Evolutionary conservation across 305 asterid genomes (phyloP).

Genomic region (Fraxinus nigra): DNA sequence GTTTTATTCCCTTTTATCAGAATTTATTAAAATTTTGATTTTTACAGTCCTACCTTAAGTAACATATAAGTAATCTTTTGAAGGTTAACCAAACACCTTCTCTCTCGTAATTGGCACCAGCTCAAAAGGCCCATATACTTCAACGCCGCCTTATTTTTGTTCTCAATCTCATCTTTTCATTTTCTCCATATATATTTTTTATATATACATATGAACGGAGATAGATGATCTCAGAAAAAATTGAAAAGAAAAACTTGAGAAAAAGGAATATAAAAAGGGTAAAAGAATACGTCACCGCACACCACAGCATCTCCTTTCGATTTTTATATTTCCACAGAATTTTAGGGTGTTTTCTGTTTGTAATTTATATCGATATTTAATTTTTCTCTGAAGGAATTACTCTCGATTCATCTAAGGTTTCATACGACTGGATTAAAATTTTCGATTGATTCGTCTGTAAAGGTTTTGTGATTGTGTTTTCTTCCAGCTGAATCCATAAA

Average conservation of each 20-base stretch:
- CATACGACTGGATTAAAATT: not conserved
- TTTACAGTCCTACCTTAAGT: no score
- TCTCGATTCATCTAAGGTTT: not conserved
- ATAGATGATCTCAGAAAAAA: not conserved
- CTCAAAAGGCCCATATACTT: not conserved
- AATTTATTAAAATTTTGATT: no score
- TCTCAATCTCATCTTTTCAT: not conserved
- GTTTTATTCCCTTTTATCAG: no score
- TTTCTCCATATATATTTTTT: not conserved
- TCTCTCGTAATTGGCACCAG: not conserved
- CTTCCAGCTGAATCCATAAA: conserved; percentile 29
- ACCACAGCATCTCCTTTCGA: not conserved
- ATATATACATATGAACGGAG: not conserved
- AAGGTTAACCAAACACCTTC: not conserved
- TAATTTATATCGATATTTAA: not conserved
- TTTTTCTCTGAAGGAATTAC: not conserved
- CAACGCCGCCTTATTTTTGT: not conserved
- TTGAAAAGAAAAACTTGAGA: not conserved
- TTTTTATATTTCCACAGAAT: not conserved
- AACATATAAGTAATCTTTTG: no score
- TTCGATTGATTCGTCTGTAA: not conserved
- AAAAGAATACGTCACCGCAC: not conserved
- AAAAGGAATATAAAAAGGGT: not conserved
- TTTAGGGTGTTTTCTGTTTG: conserved; percentile 34
- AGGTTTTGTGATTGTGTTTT: conserved; percentile 13